Conservation (phyloP, 345 rosid genomes). For the Syzygium jambos region DNA sequence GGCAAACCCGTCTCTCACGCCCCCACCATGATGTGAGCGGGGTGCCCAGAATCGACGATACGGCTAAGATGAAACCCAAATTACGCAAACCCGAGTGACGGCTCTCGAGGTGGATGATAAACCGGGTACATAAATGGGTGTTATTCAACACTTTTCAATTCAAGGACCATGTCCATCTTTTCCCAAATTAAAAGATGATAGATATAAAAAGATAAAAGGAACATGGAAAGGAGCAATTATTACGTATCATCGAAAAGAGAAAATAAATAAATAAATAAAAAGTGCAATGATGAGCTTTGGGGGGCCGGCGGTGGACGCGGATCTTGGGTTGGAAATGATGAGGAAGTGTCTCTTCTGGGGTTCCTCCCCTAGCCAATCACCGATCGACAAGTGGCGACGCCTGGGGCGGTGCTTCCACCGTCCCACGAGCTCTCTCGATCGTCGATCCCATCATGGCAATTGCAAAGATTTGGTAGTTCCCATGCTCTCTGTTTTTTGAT, state of each 20-base stretch:
- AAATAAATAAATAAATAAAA: neutral
- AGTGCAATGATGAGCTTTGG: neutral
- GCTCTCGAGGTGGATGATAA: neutral
- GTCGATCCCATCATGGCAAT: neutral
- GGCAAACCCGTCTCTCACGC: rapidly evolving
- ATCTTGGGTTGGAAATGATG: neutral
- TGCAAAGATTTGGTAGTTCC: neutral
- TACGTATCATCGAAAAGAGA: neutral
- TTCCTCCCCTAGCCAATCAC: neutral
- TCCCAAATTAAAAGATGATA: neutral
- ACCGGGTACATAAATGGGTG: neutral
- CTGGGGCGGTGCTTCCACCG: neutral
- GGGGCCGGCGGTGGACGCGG: neutral
- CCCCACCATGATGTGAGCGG: neutral
- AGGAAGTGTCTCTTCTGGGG: neutral
- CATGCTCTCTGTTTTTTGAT: neutral
- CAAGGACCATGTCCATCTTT: neutral
- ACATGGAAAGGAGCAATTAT: neutral
- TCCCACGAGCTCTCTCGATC: neutral
- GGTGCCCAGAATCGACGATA: neutral
- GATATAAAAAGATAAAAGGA: neutral
- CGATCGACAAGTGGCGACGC: neutral
- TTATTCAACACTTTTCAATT: neutral
- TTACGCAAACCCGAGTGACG: rapidly evolving
- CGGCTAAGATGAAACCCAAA: neutral